Evolutionary conservation across 768 basidiomycete genomes (phyloP), one percentile per base, ranked within the genome.

Genomic region (Russula emetica): DNA sequence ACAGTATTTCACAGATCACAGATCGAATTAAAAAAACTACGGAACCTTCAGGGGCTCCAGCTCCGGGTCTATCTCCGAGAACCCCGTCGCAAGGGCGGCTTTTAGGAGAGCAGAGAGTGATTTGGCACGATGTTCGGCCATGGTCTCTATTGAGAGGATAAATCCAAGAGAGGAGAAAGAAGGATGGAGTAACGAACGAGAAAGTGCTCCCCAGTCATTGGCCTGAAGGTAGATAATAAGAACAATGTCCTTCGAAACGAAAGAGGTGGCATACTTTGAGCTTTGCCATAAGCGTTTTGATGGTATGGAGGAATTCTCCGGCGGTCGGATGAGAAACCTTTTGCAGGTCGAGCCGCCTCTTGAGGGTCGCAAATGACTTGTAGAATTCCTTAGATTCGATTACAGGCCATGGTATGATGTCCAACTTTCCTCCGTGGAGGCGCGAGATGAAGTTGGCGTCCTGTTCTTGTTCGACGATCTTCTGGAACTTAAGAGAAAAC

Each of bases 391-490:
- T 77, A 0, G 84, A 85, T 65, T 83, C 82, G 34, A 86, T 85
- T 47, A 86, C 82, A 0, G 84, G 84, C 85, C 85, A 86, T 5
- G 85, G 85, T 20, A 86, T 77, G 9, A 87, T 86, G 49, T 76
- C 77, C 8, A 86, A 68, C 56, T 77, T 76, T 1, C 85, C 84
- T 0, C 77, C 76, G 60, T 86, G 85, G 1, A 86, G 76, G 1
- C 78, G 79, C n/a, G 83, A 80, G 58, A 86, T 85, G 67, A 86
- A 86, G 66, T 86, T 87, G 0, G 80, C 74, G 42, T 78, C 83
- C 70, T 84, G 83, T 58, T 87, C 84, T 10, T 83, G 78, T 55
- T 82, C 77, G 11, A 86, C 84, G 24, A 86, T 85, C 71, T 79
- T 77, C 73, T 84, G 74, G 67, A 85, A 82, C 64, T 86, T 85